Conservation (phyloP, 345 rosid genomes). For the Eucalyptus decipiens region DNA sequence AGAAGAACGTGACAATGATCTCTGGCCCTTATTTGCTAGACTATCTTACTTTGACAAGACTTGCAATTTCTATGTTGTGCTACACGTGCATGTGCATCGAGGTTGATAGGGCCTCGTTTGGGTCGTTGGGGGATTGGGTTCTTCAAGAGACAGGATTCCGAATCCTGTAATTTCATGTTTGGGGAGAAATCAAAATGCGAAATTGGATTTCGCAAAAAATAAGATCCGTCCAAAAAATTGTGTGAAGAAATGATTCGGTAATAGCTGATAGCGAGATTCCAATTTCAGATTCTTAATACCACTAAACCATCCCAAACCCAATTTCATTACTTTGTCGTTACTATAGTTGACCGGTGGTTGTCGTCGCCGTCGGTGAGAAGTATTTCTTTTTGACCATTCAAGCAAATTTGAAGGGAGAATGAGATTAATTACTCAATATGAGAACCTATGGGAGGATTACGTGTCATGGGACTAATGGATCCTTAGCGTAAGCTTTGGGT, state of each 20-base stretch:
- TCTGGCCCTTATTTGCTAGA: no score
- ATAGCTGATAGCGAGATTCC: accelerated
- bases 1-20: no score
- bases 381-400: neutral
- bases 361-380: neutral
- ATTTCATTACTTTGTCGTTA: neutral
- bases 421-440: neutral
- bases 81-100: neutral
- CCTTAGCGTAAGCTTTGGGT: neutral
- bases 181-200: neutral
- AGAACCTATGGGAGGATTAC: neutral
- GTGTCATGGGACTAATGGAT: neutral
- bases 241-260: neutral
- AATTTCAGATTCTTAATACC: neutral
- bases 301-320: neutral
- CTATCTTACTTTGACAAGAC: no score
- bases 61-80: no score
- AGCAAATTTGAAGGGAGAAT: neutral
- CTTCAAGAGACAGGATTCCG: neutral
- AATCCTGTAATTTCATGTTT: neutral
- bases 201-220: neutral
- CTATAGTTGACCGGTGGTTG: no score
- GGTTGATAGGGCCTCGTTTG: neutral
- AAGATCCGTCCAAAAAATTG: neutral
- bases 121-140: neutral